Conservation (phyloP, 2,329 filamentous ascomycete species). For the Talaromyces sp. region DNA sequence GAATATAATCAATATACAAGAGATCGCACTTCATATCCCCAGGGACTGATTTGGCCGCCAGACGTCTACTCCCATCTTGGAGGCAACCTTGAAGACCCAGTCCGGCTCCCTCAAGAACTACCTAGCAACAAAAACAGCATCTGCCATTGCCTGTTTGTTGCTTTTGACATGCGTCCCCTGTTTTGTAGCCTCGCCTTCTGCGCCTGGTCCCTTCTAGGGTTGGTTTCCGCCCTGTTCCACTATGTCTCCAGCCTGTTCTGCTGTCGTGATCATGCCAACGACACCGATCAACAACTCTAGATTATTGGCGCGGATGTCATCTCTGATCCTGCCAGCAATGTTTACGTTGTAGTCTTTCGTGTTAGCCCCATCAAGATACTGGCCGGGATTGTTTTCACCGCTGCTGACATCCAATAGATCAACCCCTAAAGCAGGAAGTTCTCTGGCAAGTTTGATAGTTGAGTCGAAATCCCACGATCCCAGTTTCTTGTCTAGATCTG, state of each 20-base stretch:
- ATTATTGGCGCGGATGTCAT: conserved; percentile 31
- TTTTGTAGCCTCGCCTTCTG: conserved; percentile 16
- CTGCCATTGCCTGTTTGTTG: conserved; percentile 24
- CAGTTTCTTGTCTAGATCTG: conserved; percentile 14
- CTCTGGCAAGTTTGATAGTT: conserved; percentile 35
- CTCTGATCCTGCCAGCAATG: conserved; percentile 40
- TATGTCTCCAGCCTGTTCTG: conserved; percentile 47
- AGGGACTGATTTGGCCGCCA: conserved; percentile 43
- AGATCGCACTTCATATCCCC: not conserved
- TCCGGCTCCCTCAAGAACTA: conserved; percentile 54
- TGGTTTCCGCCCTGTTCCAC: conserved; percentile 22
- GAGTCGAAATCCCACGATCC: conserved; percentile 35
- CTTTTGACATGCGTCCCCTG: conserved; percentile 13
- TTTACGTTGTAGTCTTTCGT: not conserved
- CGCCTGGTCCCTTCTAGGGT: conserved; percentile 17
- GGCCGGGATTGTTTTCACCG: conserved; percentile 40
- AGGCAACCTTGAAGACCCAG: conserved; percentile 50
- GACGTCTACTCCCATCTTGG: conserved; percentile 45
- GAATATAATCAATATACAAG: not conserved
- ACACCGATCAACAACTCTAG: conserved; percentile 46
- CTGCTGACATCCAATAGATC: conserved; percentile 45
- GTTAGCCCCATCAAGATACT: conserved; percentile 43
- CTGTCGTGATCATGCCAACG: conserved; percentile 51
- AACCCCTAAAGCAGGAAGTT: conserved; percentile 37
- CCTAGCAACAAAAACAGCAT: conserved; percentile 48